A percentile compares a stretch with the other conserved stretches of the same genome.
phyloP scores from a whole-genome alignment of 345 rosid species.

The Brassica juncea region DNA sequence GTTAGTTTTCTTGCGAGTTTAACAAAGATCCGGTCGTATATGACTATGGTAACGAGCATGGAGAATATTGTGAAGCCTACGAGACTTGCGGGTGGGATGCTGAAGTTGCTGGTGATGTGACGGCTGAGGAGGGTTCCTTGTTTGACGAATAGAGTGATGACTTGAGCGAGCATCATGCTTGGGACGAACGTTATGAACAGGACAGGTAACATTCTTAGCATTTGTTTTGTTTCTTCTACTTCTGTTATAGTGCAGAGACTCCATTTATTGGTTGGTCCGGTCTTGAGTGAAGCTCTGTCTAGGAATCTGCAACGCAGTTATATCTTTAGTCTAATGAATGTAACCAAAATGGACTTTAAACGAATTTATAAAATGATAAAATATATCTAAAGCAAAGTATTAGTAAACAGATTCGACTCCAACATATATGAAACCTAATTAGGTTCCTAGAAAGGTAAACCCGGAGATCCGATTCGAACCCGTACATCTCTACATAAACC shows the following conservation, averaged over 20 bases:
- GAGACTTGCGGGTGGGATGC: constrained; percentile 74
- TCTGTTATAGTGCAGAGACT: constrained; percentile 71
- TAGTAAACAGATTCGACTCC: neutral
- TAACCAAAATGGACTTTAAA: neutral
- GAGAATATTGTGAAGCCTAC: constrained; percentile 65
- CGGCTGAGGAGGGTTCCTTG: constrained; percentile 60
- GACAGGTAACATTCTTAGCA: constrained; percentile 84
- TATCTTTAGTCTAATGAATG: neutral
- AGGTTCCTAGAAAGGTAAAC: neutral
- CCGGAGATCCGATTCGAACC: neutral
- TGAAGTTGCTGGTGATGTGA: constrained; percentile 44
- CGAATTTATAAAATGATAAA: neutral
- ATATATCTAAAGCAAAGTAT: neutral
- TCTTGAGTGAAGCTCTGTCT: constrained; percentile 66
- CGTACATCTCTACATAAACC: neutral
- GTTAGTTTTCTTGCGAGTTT: constrained; percentile 47
- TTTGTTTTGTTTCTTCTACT: constrained; percentile 96
- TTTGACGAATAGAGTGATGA: constrained; percentile 76
- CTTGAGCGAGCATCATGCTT: constrained; percentile 77
- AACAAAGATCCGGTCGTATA: constrained; percentile 60
- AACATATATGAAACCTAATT: neutral
- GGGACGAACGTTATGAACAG: constrained; percentile 74
- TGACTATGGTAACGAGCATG: constrained; percentile 56
- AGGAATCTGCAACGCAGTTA: constrained; percentile 54
- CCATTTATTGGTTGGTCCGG: constrained; percentile 60